Evolutionary conservation across 352 stramenopile genomes (phyloP), one percentile per base, ranked within the genome.

Genomic region (Phytophthora parvispora): DNA sequence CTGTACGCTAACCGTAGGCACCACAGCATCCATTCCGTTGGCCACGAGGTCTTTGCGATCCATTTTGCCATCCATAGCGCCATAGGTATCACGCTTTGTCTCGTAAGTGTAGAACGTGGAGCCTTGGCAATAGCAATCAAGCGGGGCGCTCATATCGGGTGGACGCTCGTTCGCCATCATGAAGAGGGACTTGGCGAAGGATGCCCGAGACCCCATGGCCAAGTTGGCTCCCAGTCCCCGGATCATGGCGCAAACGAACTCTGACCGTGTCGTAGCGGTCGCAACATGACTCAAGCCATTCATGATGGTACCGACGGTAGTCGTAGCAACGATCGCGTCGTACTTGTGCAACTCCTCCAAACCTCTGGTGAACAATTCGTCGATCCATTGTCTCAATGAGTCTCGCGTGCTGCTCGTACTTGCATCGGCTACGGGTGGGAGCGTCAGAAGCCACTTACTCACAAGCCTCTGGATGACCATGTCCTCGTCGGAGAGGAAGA

Each of bases 401-500:
- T 87, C 77, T 6, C 81, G 74, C 2, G 75, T 85, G 34, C 60
- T 79, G 15, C 36, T 69, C 9, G 50, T 64, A 36, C 52, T 67
- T 25, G 43, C 42, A 16, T 78, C 70, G 1, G 43, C 38, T 3
- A 52, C 47, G 27, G 68, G 51, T 38, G 74, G 62, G 1, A 81
- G 70, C 22, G 74, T 74, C 6, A 91, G 77, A 16, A 97, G 52
- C 92, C 91, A 97, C 57, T 93, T 92, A 49, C 77, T 90, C 50
- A 97, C 82, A 6, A 97, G 64, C 4, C 88, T 80, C 55, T 92
- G 76, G 40, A 95, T 78, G 31, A 85, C 86, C 45, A 94, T 95
- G 60, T 95, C 83, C 64, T 99, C 93, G 29, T 99, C 95, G 0
- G 83, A 97, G 15, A 99, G 75, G 74, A 98, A 99, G 60, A 99